A percentile compares a stretch with the other conserved stretches of the same genome.
Evolutionary conservation across 352 stramenopile species (phyloP).

Genomic region (Phytophthora multivora): DNA sequence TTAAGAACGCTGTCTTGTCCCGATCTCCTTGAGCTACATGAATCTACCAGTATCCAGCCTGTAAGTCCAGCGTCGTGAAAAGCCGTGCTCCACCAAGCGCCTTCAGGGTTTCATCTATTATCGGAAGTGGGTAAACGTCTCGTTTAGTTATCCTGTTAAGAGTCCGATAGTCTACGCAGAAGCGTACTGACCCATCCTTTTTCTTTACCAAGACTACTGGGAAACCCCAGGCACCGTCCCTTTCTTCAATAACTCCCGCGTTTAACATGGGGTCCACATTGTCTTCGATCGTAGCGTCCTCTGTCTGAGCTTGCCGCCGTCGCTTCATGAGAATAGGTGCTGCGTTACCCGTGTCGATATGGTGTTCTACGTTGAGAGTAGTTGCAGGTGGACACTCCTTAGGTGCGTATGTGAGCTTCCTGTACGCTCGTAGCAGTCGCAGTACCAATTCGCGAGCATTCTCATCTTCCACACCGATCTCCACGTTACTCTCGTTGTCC

Average conservation of each 20-base stretch:
- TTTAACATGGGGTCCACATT: background rate
- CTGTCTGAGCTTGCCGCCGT: background rate
- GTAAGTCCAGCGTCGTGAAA: background rate
- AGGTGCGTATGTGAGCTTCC: background rate
- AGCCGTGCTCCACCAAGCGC: background rate
- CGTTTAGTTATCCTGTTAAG: background rate
- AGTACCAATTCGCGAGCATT: background rate
- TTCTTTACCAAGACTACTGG: background rate
- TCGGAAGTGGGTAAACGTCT: conserved; percentile 4
- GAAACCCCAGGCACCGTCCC: conserved; percentile 1
- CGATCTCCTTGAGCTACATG: background rate
- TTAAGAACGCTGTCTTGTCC: too few relatives aligned
- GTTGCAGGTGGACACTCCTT: background rate
- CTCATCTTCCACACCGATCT: background rate
- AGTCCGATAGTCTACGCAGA: background rate
- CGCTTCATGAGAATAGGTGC: background rate
- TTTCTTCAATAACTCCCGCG: background rate
- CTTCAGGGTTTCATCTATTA: conserved; percentile 8
- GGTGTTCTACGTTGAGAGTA: background rate
- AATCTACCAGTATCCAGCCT: conserved; percentile 1
- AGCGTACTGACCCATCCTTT: conserved; percentile 2
- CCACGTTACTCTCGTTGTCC: background rate
- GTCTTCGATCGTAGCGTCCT: background rate
- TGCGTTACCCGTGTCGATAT: background rate
- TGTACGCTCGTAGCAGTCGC: background rate